Base-by-base conservation (phyloP, 371 early-diverging fungal genomes). In the Polyrhizophydium stewartii region DNA sequence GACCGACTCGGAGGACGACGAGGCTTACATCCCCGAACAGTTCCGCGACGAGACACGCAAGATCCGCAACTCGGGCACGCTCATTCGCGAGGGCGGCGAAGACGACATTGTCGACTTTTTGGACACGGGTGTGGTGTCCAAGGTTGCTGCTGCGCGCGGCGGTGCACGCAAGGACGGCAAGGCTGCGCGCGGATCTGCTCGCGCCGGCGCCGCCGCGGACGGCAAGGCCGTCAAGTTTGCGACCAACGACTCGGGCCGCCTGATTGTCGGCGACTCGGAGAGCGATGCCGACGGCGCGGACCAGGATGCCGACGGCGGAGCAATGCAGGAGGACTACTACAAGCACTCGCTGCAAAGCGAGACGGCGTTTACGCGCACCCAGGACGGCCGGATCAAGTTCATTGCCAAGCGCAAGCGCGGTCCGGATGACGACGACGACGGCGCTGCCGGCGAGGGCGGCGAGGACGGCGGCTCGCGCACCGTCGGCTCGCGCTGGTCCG, bases 31-130 rank as follows among this genome's bases (percentile, higher is more conserved):
- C 46, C 72, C 72, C 16, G 70, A 74, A n/a, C 65, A 65, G 55
- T 70, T 71, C 58, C 41, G 61, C 10, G 67, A 65, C 43, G 33
- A 30, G 43, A 60, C 55, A 30, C 59, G 17, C 33, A 56, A 60
- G 30, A 57, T 30, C 57, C 58, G 62, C 31, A 59, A n/a, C 12
- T 58, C 53, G 25, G 35, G 62, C 27, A 65, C 72, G 21, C 38
- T 59, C 55, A 78, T 78, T 52, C 63, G 71, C 24, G 78, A 80
- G 56, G 73, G 62, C 21, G 90, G 89, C 68, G 89, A 87, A 58
- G 86, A 77, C 16, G 92, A 93, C 41, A 85, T 86, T 31, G 78
- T 97, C 40, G 98, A 97, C 80, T 95, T 96, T 81, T 76, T 97
- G 70, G 94, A 94, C 73, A 79, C 86, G 22, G 75, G 85, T 50